Evolutionary conservation across 208 protist species (phyloP), one percentile per base, ranked within the genome.

Genomic region (Leishmania tropica): DNA sequence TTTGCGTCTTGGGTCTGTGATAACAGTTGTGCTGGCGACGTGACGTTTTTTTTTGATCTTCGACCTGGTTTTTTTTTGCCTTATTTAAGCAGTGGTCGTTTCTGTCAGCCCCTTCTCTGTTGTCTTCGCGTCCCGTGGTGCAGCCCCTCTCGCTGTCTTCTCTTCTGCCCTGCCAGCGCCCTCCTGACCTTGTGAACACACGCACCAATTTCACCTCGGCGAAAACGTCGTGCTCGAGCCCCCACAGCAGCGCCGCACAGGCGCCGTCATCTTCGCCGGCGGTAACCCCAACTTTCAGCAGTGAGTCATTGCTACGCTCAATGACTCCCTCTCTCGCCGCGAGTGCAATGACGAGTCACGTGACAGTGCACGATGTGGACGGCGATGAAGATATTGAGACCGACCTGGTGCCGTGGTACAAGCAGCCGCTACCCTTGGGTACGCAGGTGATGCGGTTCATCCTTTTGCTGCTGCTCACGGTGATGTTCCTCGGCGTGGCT

Each of bases 371-470:
- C 28, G 67, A 42, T 31, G 60, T 56, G 28, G 71, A 10, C 3
- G 35, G 78, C 45, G 35, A 76, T 35, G 81, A 45, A 19, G 62
- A 58, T 24, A 70, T 72, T 40, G 81, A 81, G 51, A 48, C 67
- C 47, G 2, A 35, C 21, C 56, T 31, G 31, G 31, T 81, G 21
- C 83, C 84, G 15, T 89, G 74, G 79, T 92, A 92, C 83, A 89
- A 83, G 77, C 60, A 78, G 31, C 90, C 91, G 1, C 83, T 97
- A 37, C 92, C 94, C 3, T 87, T 97, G 2, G 73, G 45, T 58
- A 97, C 92, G 54, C 94, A 97, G 76, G 62, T 90, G 7, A 79
- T 92, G 47, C 91, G 92, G 24, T 96, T 96, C 73, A 64, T 94
- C 7, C 80, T 81, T 37, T 21, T 94, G 0, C 89, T 98, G 68